Conservation (phyloP, 306 rosid species). For the Prosopis cineraria region DNA sequence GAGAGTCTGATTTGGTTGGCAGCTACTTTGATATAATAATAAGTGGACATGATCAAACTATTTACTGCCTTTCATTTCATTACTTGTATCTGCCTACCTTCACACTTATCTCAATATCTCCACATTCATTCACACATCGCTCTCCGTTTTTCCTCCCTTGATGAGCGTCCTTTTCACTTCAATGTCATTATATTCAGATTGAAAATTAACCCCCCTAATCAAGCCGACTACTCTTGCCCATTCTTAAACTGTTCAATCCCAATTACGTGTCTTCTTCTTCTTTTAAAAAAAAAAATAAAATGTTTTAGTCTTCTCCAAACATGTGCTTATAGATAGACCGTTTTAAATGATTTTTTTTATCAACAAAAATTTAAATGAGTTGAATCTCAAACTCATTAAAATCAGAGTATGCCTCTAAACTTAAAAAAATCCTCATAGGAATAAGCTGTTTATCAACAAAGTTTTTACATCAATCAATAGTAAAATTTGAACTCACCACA, state of each 20-base stretch:
- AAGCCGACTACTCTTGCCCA: background rate
- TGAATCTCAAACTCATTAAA: too few relatives aligned
- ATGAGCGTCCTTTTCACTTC: background rate
- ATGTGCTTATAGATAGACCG: too few relatives aligned
- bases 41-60: slow-evolving; percentile 24
- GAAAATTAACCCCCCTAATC: background rate
- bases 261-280: background rate
- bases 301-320: background rate
- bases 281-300: too few relatives aligned
- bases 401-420: too few relatives aligned
- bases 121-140: background rate
- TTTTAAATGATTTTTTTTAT: too few relatives aligned
- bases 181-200: background rate
- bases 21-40: background rate
- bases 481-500: too few relatives aligned
- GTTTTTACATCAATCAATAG: too few relatives aligned
- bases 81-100: background rate
- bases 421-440: too few relatives aligned
- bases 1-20: slow-evolving; percentile 37
- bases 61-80: background rate
- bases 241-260: background rate
- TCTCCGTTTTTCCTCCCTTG: background rate
- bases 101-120: background rate
- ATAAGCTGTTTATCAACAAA: too few relatives aligned
- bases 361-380: too few relatives aligned